These are phyloP conservation scores for Usnea hakonensis DNA, from an alignment of 495 filamentous ascomycete genomes.

Conservation along the genomic window DNA sequence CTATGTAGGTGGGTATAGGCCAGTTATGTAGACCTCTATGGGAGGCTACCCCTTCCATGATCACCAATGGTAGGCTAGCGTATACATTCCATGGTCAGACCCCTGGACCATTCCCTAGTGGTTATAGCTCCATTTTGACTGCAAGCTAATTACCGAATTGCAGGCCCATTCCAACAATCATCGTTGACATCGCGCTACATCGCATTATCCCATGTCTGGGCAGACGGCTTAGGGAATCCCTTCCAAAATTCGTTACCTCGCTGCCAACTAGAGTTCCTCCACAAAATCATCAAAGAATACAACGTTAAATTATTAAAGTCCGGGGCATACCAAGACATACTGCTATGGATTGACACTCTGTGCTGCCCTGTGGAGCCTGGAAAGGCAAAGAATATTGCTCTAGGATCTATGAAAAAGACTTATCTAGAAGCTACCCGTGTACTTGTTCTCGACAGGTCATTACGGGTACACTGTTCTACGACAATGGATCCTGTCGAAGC, in stretches of 20 bases:
- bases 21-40: too few species aligned
- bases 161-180: neutral
- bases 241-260: constrained; percentile 25
- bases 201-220: constrained; percentile 33
- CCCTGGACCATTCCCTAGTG: neutral
- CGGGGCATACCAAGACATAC: neutral
- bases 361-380: constrained; percentile 26
- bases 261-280: constrained; percentile 25
- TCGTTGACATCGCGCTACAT: neutral
- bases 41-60: too few species aligned
- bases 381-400: constrained; percentile 21
- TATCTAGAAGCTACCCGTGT: constrained; percentile 26
- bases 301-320: neutral
- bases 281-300: constrained; percentile 5
- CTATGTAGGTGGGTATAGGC: too few species aligned
- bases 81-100: too few species aligned
- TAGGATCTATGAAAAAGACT: constrained; percentile 24
- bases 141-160: neutral
- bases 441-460: constrained; percentile 22
- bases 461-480: neutral
- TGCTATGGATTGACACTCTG: constrained; percentile 32
- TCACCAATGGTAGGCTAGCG: too few species aligned
- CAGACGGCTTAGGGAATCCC: constrained; percentile 32
- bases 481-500: neutral
- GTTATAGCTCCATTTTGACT: too few species aligned